phyloP scores from a whole-genome alignment of 768 basidiomycete species.

The Mycena galericulata region DNA sequence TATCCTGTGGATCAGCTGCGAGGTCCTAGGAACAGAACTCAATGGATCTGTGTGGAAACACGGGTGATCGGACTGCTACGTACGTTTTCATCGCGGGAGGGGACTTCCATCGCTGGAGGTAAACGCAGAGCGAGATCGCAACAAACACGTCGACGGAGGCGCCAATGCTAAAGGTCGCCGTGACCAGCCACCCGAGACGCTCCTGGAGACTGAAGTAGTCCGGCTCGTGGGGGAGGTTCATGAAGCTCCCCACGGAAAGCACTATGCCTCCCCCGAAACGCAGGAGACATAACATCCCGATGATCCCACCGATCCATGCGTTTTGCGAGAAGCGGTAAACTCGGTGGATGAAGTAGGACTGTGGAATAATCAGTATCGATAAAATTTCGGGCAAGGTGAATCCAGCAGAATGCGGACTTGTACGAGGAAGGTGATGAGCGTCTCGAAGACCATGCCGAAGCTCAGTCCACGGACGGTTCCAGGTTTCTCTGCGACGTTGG shows the following conservation, averaged over 20 bases:
- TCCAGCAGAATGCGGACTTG: slow-evolving; percentile 33
- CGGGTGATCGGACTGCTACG: not conserved
- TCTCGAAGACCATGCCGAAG: slow-evolving; percentile 38
- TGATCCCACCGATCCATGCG: slow-evolving; percentile 25
- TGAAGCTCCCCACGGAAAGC: slow-evolving; percentile 35
- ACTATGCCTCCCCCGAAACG: slow-evolving; percentile 36
- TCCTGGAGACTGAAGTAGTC: slow-evolving; percentile 35
- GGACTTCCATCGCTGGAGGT: slow-evolving; percentile 24
- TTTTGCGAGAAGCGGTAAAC: slow-evolving; percentile 38
- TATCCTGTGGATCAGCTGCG: slow-evolving; percentile 37
- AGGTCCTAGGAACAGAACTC: slow-evolving; percentile 24
- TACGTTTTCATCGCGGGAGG: slow-evolving; percentile 23
- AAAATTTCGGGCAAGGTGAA: not conserved
- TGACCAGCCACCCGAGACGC: slow-evolving; percentile 43
- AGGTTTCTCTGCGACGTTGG: slow-evolving; percentile 11
- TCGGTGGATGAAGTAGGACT: slow-evolving; percentile 42
- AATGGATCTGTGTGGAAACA: not conserved
- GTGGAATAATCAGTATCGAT: too few relatives aligned
- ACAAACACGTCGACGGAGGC: slow-evolving; percentile 41
- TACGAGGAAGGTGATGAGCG: slow-evolving; percentile 43
- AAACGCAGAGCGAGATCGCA: slow-evolving; percentile 39
- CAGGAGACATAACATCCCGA: slow-evolving; percentile 35
- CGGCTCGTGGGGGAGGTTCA: slow-evolving; percentile 39
- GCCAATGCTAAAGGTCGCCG: slow-evolving; percentile 35
- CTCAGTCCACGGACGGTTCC: slow-evolving; percentile 10